Percentiles rank a stretch among this genome's conserved stretches.
These are phyloP conservation scores for Auricularia sp. DNA, from an alignment of 768 basidiomycete genomes.

Conservation along the genomic window DNA sequence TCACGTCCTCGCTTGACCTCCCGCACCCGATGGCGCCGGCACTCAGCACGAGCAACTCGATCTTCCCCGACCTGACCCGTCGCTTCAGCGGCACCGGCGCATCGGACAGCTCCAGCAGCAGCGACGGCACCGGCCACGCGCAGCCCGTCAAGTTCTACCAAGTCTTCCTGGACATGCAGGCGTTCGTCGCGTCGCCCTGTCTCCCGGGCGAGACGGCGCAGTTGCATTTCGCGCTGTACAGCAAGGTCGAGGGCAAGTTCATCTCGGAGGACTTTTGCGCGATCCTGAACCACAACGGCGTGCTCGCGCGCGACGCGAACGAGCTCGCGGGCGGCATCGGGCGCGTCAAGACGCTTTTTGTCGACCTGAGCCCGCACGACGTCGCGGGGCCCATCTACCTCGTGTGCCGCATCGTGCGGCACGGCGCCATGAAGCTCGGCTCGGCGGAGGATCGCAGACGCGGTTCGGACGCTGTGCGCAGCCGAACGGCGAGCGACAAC, in stretches of 20 bases:
- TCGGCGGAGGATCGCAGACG: slow-evolving; percentile 38
- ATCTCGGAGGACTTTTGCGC: slow-evolving; percentile 91
- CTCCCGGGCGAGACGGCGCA: slow-evolving; percentile 87
- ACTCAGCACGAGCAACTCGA: not conserved
- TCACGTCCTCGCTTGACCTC: slow-evolving; percentile 4
- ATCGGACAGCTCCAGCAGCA: not conserved
- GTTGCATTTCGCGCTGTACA: slow-evolving; percentile 88
- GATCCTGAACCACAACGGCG: slow-evolving; percentile 85
- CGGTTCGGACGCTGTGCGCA: slow-evolving; percentile 26
- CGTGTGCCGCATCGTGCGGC: slow-evolving; percentile 84
- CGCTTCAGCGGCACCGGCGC: not conserved
- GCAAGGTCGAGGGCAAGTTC: slow-evolving; percentile 72
- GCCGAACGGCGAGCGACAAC: not conserved
- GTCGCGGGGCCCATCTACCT: slow-evolving; percentile 79
- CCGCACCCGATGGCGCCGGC: not conserved
- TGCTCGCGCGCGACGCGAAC: slow-evolving; percentile 53
- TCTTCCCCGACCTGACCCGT: slow-evolving; percentile 1
- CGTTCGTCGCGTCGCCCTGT: slow-evolving; percentile 86
- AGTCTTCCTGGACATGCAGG: slow-evolving; percentile 80
- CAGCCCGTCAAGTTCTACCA: slow-evolving; percentile 69
- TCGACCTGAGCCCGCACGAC: slow-evolving; percentile 78
- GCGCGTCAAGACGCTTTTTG: slow-evolving; percentile 79
- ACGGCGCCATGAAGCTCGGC: slow-evolving; percentile 74
- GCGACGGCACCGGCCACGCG: not conserved
- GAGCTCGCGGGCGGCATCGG: slow-evolving; percentile 21